Base-by-base conservation (phyloP, 2,329 filamentous ascomycete genomes). In the Stachybotrys chlorohalonatus region DNA sequence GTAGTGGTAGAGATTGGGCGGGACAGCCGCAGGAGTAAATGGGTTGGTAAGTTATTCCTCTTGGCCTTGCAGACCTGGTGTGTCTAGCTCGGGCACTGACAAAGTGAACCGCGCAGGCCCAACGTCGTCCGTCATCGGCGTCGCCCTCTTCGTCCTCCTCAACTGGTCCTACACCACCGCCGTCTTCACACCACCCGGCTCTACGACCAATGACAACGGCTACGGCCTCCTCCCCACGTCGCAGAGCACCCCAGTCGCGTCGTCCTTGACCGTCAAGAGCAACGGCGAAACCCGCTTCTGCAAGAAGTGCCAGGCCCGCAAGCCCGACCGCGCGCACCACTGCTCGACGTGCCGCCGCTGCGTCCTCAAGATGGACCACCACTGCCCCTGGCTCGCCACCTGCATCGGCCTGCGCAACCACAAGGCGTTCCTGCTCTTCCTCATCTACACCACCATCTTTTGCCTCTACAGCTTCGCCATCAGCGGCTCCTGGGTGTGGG, bases 281-380 rank as follows among this genome's bases (percentile, higher is more conserved):
- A 91, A 89, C 47, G 94, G 94, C 63, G 88, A 89, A 64, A 74
- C 88, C 53, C 84, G 94, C 54, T 97, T 87, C 75, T 99, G 94
- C 80, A 97, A 97, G 75, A 99, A 99, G 74, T 99, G 94, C 71
- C 89, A 95, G 74, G 86, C 86, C 53, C 84, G 89, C 59, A 99
- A 99, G 75, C 94, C 94, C 47, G 94, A 99, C 73, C 89, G 94
- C 57, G 85, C 93, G 36, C 94, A 99, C 71, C 94, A 99, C 75
- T 99, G 94, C 79, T 95, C 90, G 11, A 95, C 91, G 5, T 99
- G 94, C 73, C 84, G 87, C 62, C 87, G 88, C 65, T 99, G 94
- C 70, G 92, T 99, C 31, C 79, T 99, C 70, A 99, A 99, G 78
- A 99, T 99, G 94, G 94, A 99, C 68, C 94, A 99, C 70, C 94